phyloP scores from a whole-genome alignment of 345 rosid species.

The Aegle marmelos region DNA sequence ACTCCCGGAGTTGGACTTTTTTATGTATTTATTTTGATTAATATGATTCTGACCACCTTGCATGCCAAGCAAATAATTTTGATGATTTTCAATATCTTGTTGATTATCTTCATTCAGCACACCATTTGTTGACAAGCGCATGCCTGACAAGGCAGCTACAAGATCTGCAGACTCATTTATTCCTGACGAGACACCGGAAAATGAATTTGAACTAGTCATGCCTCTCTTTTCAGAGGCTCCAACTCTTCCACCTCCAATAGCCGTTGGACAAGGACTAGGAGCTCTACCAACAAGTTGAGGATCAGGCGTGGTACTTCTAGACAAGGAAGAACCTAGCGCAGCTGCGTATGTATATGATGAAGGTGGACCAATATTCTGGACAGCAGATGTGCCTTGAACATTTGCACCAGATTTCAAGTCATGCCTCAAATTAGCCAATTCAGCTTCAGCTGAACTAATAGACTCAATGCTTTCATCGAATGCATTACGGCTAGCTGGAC shows the following conservation, averaged over 20 bases:
- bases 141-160: slow-evolving; percentile 59
- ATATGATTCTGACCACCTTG: slow-evolving; percentile 41
- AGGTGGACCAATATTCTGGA: slow-evolving; percentile 45
- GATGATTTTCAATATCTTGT: slow-evolving; percentile 45
- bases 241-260: slow-evolving; percentile 77
- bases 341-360: slow-evolving; percentile 75
- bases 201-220: slow-evolving; percentile 43
- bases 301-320: slow-evolving; percentile 89
- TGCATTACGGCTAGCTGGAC: slow-evolving; percentile 77
- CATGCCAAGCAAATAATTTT: slow-evolving; percentile 48
- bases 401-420: slow-evolving; percentile 39
- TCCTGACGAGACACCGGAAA: slow-evolving; percentile 51
- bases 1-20: slow-evolving; percentile 39
- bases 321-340: slow-evolving; percentile 72
- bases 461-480: slow-evolving; percentile 58
- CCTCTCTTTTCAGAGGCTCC: slow-evolving; percentile 59
- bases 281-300: slow-evolving; percentile 69
- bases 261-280: slow-evolving; percentile 86
- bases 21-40: slow-evolving; percentile 36
- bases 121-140: slow-evolving; percentile 55
- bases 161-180: slow-evolving; percentile 57
- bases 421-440: slow-evolving; percentile 41
- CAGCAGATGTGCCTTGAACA: slow-evolving; percentile 47
- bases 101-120: slow-evolving; percentile 40
- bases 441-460: slow-evolving; percentile 41